Conservation (phyloP, 148 eudicot species). For the Talinum fruticosum region DNA sequence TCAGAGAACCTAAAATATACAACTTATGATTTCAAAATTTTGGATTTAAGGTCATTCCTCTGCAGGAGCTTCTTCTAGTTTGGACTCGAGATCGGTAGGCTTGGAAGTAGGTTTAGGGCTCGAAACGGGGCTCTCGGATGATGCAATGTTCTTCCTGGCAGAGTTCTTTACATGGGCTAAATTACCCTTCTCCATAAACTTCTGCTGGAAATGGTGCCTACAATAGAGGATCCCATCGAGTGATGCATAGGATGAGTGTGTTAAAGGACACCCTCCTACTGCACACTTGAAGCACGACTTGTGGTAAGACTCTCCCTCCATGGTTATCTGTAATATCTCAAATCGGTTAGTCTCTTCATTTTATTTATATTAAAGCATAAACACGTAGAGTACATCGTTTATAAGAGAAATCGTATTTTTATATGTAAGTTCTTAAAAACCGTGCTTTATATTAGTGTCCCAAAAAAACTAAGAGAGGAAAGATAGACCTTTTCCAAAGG, state of each 20-base stretch:
- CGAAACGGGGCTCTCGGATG: slow-evolving; percentile 2
- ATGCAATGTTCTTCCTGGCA: slow-evolving; percentile 42
- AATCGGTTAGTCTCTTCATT: background rate
- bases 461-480: background rate
- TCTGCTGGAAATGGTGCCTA: slow-evolving; percentile 79
- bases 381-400: no score
- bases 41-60: slow-evolving; percentile 2
- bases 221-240: slow-evolving; percentile 90
- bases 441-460: no score
- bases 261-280: slow-evolving; percentile 82
- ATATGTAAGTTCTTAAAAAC: no score
- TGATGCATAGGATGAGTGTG: slow-evolving; percentile 91
- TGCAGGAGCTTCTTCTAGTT: slow-evolving; percentile 2
- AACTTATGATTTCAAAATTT: background rate
- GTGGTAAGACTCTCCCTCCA: slow-evolving; percentile 95
- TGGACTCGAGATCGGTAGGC: slow-evolving; percentile 9
- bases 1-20: slow-evolving; percentile 14
- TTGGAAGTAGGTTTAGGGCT: slow-evolving; percentile 9
- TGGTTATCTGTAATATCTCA: slow-evolving; percentile 44
- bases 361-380: background rate
- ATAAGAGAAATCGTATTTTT: no score
- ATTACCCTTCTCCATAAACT: slow-evolving; percentile 90
- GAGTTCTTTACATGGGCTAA: slow-evolving; percentile 71
- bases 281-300: slow-evolving; percentile 94
- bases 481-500: slow-evolving; percentile 76